These are phyloP conservation scores for Endotrypanum monterogeii DNA, from an alignment of 208 protist genomes.

Conservation along the genomic window DNA sequence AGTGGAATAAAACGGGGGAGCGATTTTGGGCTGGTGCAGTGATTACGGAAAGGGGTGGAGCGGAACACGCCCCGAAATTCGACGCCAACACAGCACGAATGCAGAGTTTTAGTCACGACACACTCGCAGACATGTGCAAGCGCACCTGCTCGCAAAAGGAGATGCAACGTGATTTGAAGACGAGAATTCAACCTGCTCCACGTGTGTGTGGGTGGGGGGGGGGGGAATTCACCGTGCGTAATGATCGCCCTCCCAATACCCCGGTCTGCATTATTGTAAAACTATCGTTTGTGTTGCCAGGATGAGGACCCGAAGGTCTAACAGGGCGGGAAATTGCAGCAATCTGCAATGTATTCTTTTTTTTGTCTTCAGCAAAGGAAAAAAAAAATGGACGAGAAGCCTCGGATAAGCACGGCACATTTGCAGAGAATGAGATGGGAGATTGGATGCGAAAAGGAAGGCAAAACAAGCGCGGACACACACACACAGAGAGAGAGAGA, in stretches of 20 bases:
- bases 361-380: background rate
- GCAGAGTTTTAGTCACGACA: too few relatives aligned
- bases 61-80: background rate
- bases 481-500: conserved; percentile 13
- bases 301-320: background rate
- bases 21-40: too few relatives aligned
- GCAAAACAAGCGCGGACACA: background rate
- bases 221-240: too few relatives aligned
- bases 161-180: background rate
- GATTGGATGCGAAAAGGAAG: background rate
- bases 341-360: too few relatives aligned
- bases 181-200: background rate
- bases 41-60: background rate
- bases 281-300: too few relatives aligned
- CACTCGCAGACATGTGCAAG: background rate
- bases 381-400: background rate
- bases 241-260: background rate
- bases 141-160: background rate
- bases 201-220: background rate
- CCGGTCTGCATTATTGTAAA: background rate
- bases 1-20: background rate
- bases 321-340: too few relatives aligned
- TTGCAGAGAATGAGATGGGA: background rate
- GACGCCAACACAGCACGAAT: background rate
- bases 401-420: background rate